A percentile compares a stretch with the other conserved stretches of the same genome.
Conservation (phyloP, 129 eudicot species). For the Smallanthus sonchifolius region DNA sequence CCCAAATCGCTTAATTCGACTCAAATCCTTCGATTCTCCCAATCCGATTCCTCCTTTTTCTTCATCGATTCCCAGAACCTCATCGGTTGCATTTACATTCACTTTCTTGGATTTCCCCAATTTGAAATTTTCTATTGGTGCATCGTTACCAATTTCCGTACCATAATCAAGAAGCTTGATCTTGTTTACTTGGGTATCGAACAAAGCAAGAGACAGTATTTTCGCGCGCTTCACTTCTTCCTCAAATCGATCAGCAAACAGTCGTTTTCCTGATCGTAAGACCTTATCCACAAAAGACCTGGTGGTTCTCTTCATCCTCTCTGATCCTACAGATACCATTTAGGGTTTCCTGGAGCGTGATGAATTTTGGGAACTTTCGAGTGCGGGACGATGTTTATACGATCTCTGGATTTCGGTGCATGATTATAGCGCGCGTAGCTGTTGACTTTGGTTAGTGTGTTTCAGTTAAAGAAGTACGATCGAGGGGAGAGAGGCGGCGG, state of each 20-base stretch:
- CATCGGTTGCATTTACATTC: constrained; percentile 2
- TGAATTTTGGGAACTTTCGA: background rate
- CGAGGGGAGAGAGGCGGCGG: background rate
- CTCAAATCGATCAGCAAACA: constrained; percentile 32
- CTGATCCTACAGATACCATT: background rate
- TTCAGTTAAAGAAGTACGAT: background rate
- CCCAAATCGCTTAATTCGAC: constrained; percentile 13
- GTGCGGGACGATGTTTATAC: background rate
- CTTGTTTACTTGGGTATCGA: constrained; percentile 24
- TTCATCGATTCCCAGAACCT: constrained; percentile 2
- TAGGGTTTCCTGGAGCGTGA: background rate
- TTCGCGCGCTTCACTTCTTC: constrained; percentile 21
- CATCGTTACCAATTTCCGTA: constrained; percentile 17
- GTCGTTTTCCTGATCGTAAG: constrained; percentile 57
- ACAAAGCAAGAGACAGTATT: background rate
- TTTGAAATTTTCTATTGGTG: background rate
- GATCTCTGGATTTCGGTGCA: background rate
- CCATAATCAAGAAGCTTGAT: constrained; percentile 22
- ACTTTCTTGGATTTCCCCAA: background rate
- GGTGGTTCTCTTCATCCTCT: constrained; percentile 51
- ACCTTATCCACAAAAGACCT: constrained; percentile 59
- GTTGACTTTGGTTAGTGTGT: background rate
- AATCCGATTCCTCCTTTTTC: background rate
- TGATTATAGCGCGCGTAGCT: background rate
- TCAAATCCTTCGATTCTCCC: constrained; percentile 18